Percentiles rank a stretch among this genome's conserved stretches.
Evolutionary conservation across 2,329 filamentous ascomycete genomes (phyloP).

Genomic region (Microdochium trichocladiopsis): DNA sequence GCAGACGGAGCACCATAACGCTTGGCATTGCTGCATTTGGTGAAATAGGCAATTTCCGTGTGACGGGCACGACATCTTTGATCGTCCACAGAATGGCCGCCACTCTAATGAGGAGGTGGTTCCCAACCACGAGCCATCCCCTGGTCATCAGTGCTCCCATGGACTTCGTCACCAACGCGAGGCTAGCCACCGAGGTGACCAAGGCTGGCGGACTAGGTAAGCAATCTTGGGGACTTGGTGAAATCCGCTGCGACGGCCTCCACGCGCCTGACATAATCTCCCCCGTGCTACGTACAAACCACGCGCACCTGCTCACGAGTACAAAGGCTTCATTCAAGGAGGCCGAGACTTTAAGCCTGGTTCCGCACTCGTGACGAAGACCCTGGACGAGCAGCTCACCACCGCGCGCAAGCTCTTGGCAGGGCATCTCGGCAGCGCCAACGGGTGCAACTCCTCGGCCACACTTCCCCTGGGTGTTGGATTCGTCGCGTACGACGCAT

Average conservation of each 20-base stretch:
- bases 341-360: constrained; percentile 22
- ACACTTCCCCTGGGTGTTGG: constrained; percentile 49
- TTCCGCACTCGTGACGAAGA: constrained; percentile 13
- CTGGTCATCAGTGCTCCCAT: constrained; percentile 34
- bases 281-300: no score
- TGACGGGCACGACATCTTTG: no score
- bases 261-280: no score
- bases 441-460: constrained; percentile 4
- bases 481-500: constrained; percentile 49
- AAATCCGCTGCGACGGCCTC: no score
- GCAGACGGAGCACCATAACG: no score
- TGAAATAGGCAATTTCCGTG: no score
- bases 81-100: not conserved
- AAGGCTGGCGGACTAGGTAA: constrained; percentile 32
- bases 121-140: constrained; percentile 12
- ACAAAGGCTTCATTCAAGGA: constrained; percentile 25
- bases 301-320: not conserved
- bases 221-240: no score
- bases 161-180: constrained; percentile 26
- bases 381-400: constrained; percentile 23
- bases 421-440: constrained; percentile 8
- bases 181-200: constrained; percentile 29
- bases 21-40: no score
- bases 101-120: not conserved
- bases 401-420: constrained; percentile 9